phyloP scores from a whole-genome alignment of 2,329 filamentous ascomycete genomes.

The Daldinia sp. region DNA sequence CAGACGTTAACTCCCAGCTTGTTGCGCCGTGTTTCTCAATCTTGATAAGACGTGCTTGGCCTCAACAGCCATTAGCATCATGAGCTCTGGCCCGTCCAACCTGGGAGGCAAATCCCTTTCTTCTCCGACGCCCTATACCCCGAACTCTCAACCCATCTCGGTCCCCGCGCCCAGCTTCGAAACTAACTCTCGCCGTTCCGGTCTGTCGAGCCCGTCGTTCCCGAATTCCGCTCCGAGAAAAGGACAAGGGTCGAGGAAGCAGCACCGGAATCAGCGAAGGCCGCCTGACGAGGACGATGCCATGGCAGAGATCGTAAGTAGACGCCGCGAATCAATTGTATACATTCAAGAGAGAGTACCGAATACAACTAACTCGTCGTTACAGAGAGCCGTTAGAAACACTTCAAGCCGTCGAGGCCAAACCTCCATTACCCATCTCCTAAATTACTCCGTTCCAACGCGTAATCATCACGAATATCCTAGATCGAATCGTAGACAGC shows the following conservation, averaged over 20 bases:
- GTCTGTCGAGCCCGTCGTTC: slow-evolving; percentile 53
- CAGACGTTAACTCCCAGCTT: slow-evolving; percentile 19
- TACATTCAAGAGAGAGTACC: not conserved
- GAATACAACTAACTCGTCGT: slow-evolving; percentile 13
- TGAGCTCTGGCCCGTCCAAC: slow-evolving; percentile 54
- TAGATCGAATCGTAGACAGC: slow-evolving; percentile 74
- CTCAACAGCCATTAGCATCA: slow-evolving; percentile 43
- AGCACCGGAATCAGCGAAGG: slow-evolving; percentile 85
- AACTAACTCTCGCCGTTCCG: slow-evolving; percentile 60
- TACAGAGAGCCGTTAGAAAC: slow-evolving; percentile 64
- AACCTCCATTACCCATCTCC: slow-evolving; percentile 95
- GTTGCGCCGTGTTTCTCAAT: slow-evolving; percentile 22
- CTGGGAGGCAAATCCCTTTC: slow-evolving; percentile 66
- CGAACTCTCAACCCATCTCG: slow-evolving; percentile 57
- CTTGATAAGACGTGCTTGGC: slow-evolving; percentile 22
- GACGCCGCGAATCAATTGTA: not conserved
- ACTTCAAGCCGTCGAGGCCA: slow-evolving; percentile 83
- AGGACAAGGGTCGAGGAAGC: slow-evolving; percentile 79
- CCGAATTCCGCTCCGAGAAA: slow-evolving; percentile 71
- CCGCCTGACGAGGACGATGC: slow-evolving; percentile 86
- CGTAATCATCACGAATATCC: slow-evolving; percentile 69
- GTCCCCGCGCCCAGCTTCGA: slow-evolving; percentile 62
- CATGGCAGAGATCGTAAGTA: slow-evolving; percentile 79
- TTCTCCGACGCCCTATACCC: slow-evolving; percentile 56
- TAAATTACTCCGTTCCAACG: slow-evolving; percentile 88